phyloP scores from a whole-genome alignment of 768 basidiomycete species.

The Piloderma croceum region DNA sequence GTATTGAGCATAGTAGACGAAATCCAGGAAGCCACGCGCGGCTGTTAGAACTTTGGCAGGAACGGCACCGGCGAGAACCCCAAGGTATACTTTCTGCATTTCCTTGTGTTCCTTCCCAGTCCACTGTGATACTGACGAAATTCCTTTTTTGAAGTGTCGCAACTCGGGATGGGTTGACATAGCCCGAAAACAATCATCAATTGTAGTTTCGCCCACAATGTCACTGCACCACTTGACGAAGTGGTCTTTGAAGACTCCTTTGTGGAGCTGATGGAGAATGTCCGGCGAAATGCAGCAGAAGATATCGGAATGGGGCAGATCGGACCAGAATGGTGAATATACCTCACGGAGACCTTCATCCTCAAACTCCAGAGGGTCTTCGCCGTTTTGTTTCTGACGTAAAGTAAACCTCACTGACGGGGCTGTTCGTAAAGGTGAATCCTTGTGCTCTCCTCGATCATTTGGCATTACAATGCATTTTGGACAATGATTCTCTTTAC shows the following conservation, averaged over 20 bases:
- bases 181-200: too few relatives aligned
- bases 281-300: conserved; percentile 32
- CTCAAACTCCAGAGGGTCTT: neutral
- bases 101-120: conserved; percentile 7
- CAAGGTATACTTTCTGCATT: conserved; percentile 31
- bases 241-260: conserved; percentile 44
- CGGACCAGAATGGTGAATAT: conserved; percentile 37
- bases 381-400: conserved; percentile 1
- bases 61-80: conserved; percentile 21
- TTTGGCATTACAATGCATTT: conserved; percentile 20
- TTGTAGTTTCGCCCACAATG: too few relatives aligned
- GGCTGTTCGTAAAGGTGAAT: conserved; percentile 1
- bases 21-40: conserved; percentile 26
- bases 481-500: conserved; percentile 23
- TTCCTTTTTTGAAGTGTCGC: conserved; percentile 8
- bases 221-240: conserved; percentile 30
- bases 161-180: conserved; percentile 4
- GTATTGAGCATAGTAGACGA: conserved; percentile 27
- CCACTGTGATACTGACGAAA: conserved; percentile 6
- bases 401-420: too few relatives aligned
- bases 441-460: conserved; percentile 12
- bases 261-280: conserved; percentile 44
- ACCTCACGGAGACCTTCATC: conserved; percentile 5
- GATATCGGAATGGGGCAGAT: conserved; percentile 37
- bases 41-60: conserved; percentile 15